Percentiles rank a stretch among this genome's conserved stretches.
Conservation (phyloP, 306 rosid species). For the Rosa chinensis region DNA sequence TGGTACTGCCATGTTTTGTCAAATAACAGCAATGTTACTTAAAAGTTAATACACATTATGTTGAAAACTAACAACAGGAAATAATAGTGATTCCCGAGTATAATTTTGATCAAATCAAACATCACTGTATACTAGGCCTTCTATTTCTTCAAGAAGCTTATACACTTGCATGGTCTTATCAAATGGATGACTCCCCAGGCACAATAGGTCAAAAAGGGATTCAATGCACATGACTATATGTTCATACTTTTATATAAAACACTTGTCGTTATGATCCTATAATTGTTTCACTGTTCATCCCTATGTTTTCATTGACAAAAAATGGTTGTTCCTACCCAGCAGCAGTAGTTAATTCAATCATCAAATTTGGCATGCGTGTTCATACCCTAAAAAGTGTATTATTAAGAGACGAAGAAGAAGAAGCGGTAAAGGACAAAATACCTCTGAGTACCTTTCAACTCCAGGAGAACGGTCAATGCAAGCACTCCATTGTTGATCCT, state of each 20-base stretch:
- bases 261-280: not conserved
- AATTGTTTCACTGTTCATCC: not conserved
- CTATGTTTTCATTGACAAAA: not conserved
- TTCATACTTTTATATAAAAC: not conserved
- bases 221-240: too few species aligned
- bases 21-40: not conserved
- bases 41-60: not conserved
- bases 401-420: not conserved
- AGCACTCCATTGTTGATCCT: constrained; percentile 92
- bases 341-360: not conserved
- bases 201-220: not conserved
- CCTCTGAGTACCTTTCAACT: constrained; percentile 68
- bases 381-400: not conserved
- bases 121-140: not conserved
- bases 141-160: not conserved
- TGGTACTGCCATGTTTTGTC: not conserved
- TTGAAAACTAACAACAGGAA: not conserved
- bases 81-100: not conserved
- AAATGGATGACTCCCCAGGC: not conserved
- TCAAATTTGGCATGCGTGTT: not conserved
- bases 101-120: not conserved
- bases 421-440: constrained; percentile 16
- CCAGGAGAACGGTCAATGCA: constrained; percentile 98
- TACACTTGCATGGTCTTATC: not conserved
- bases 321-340: not conserved